Evolutionary conservation across 305 asterid genomes (phyloP).

Genomic region (Plantago lanceolata): DNA sequence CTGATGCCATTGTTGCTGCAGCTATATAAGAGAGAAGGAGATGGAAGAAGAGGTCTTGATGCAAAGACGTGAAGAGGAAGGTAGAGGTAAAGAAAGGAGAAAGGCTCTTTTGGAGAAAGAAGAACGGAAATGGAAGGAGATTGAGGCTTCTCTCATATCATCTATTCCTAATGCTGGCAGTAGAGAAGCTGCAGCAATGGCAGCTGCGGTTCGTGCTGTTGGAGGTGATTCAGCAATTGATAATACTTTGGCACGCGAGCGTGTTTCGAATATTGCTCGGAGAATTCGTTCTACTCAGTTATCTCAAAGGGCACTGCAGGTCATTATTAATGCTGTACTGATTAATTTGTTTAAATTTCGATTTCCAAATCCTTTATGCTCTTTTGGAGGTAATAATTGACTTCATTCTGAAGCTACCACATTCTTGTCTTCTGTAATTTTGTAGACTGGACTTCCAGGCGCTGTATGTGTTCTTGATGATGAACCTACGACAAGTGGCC

Average conservation of each 20-base stretch:
- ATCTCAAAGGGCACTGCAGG: conserved; percentile 95
- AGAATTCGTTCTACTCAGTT: conserved; percentile 91
- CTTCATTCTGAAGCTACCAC: conserved; percentile 11
- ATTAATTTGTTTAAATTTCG: not conserved
- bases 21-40: conserved; percentile 97
- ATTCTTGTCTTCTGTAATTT: conserved; percentile 22
- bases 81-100: conserved; percentile 96
- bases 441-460: conserved; percentile 87
- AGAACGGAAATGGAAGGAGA: conserved; percentile 99
- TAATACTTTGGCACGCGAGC: conserved; percentile 94
- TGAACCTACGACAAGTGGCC: conserved; percentile 93
- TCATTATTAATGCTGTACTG: conserved; percentile 26
- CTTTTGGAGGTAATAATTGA: not conserved
- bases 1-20: conserved; percentile 31
- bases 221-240: conserved; percentile 98
- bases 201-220: conserved; percentile 99
- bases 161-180: conserved; percentile 98
- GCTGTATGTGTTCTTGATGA: conserved; percentile 98
- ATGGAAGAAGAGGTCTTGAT: conserved; percentile 97
- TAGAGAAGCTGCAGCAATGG: conserved; percentile 99
- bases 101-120: conserved; percentile 95
- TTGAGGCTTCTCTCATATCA: conserved; percentile 91
- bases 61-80: conserved; percentile 99
- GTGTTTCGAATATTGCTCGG: conserved; percentile 93
- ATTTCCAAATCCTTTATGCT: not conserved